These are phyloP conservation scores for Skeletonema marinoi DNA, from an alignment of 108 stramenopile species.

Conservation along the genomic window DNA sequence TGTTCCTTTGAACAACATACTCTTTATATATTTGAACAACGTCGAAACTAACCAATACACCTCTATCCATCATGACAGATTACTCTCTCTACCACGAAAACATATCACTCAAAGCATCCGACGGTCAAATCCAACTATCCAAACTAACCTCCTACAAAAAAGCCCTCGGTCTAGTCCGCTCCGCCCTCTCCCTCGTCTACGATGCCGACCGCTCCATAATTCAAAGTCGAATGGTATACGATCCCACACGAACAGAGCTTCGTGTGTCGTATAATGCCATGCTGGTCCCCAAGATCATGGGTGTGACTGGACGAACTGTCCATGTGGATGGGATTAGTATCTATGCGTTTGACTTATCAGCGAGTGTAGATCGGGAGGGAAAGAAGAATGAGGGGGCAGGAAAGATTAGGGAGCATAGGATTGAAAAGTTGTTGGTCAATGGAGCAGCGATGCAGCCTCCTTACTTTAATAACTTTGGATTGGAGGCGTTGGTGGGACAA, in stretches of 20 bases:
- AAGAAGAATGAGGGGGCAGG: constrained; percentile 43
- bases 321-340: constrained; percentile 80
- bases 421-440: constrained; percentile 81
- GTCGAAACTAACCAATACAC: neutral
- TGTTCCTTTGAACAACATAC: no score
- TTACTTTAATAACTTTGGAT: constrained; percentile 40
- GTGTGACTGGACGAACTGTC: constrained; percentile 41
- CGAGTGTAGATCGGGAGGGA: constrained; percentile 2
- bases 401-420: constrained; percentile 72
- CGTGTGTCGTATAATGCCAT: constrained; percentile 77
- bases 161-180: constrained; percentile 57
- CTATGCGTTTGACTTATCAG: constrained; percentile 61
- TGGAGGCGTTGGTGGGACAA: constrained; percentile 21
- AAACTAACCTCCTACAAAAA: constrained; percentile 71
- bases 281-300: constrained; percentile 59
- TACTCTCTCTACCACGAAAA: constrained; percentile 74
- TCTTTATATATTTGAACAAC: no score
- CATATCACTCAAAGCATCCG: constrained; percentile 63
- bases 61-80: constrained; percentile 42
- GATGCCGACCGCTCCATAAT: constrained; percentile 50
- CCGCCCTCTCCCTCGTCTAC: constrained; percentile 65
- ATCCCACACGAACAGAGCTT: constrained; percentile 72
- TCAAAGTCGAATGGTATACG: constrained; percentile 83
- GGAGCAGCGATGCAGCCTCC: constrained; percentile 66
- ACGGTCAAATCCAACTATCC: constrained; percentile 58